phyloP scores from a whole-genome alignment of 2,329 filamentous ascomycete genomes.

The Lecanoromycetidae sp. region DNA sequence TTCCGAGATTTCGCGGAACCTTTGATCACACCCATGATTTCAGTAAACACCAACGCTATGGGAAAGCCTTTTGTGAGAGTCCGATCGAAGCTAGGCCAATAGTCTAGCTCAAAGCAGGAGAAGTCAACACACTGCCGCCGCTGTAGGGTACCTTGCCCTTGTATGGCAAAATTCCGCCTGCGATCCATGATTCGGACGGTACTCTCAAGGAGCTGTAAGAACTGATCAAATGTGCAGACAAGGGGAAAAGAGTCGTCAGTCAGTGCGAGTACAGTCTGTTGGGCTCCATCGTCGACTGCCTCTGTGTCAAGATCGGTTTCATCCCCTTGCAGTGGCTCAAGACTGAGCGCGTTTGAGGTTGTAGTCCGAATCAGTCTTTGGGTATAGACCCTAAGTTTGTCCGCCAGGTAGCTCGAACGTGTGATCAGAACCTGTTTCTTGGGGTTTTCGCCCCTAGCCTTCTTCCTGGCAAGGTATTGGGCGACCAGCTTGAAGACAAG shows the following conservation, averaged over 20 bases:
- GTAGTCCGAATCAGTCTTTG: conserved; percentile 22
- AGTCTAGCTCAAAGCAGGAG: conserved; percentile 22
- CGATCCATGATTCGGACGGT: conserved; percentile 6
- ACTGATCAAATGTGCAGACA: conserved; percentile 24
- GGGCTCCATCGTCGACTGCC: conserved; percentile 1
- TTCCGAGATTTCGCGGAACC: conserved; percentile 19
- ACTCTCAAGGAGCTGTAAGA: conserved; percentile 21
- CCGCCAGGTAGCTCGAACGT: conserved; percentile 22
- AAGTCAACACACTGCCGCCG: conserved; percentile 20
- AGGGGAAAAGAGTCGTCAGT: conserved; percentile 22
- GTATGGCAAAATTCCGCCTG: not conserved
- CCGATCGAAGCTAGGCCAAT: conserved; percentile 21
- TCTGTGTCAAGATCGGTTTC: not conserved
- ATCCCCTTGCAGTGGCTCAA: not conserved
- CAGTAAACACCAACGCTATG: conserved; percentile 22
- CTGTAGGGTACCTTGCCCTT: not conserved
- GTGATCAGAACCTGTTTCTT: conserved; percentile 23
- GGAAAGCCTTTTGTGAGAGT: conserved; percentile 16
- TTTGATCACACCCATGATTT: conserved; percentile 26
- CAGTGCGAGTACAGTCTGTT: conserved; percentile 18
- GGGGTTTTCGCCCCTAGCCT: conserved; percentile 5
- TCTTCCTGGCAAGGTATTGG: conserved; percentile 19
- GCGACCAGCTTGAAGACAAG: conserved; percentile 24
- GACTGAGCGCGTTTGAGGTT: not conserved
- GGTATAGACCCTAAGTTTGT: conserved; percentile 22